Conservation (phyloP, 345 rosid genomes). For the Conringia planisiliqua region DNA sequence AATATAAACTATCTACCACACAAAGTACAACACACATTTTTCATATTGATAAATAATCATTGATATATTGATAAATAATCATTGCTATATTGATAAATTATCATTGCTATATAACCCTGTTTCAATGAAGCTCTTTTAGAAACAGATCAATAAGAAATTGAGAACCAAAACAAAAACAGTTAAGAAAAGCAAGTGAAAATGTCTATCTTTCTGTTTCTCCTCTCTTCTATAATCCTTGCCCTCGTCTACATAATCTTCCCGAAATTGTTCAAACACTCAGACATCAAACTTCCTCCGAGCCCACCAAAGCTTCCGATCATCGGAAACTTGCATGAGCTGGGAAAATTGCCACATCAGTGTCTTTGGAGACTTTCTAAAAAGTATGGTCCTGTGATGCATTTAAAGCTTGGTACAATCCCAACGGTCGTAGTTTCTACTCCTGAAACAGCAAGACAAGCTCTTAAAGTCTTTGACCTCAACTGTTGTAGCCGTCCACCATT, state of each 20-base stretch:
- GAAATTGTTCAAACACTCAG: background rate
- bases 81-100: too few relatives aligned
- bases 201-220: background rate
- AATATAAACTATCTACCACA: background rate
- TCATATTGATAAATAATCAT: background rate
- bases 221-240: background rate
- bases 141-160: background rate
- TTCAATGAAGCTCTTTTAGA: background rate
- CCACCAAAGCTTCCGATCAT: constrained; percentile 40
- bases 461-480: constrained; percentile 40
- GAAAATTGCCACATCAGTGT: constrained; percentile 25
- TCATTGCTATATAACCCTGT: background rate
- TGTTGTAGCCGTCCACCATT: constrained; percentile 45
- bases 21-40: background rate
- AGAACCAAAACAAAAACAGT: background rate
- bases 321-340: constrained; percentile 45
- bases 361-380: constrained; percentile 44
- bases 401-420: constrained; percentile 39
- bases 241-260: background rate
- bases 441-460: constrained; percentile 35
- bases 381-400: constrained; percentile 48
- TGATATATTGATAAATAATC: too few relatives aligned
- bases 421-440: constrained; percentile 45
- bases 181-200: background rate
- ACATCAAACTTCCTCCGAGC: constrained; percentile 24